Evolutionary conservation across 306 rosid species (phyloP), one percentile per base, ranked within the genome.

Genomic region (Begonia masoniana): DNA sequence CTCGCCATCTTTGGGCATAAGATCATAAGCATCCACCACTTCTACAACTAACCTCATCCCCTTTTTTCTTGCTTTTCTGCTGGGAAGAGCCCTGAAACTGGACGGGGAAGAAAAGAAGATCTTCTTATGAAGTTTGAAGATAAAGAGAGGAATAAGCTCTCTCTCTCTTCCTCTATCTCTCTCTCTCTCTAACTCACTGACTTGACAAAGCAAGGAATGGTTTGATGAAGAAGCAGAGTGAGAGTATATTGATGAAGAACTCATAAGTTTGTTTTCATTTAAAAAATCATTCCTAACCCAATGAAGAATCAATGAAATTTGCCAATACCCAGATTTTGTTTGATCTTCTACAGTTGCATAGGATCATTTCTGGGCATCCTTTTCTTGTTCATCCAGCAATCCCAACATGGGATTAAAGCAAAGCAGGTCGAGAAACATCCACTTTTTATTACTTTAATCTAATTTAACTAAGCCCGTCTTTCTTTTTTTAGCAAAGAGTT

Each of bases 11-110:
- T 67, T 82, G 57, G 82, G 88, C 76, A 68, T 80, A 65, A 80
- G 88, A 77, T 75, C 83, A 73, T 67, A 81, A 65, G 86, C 83
- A 74, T 76, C 70, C 60, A 76, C 73, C 47, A 83, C 76, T 61
- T 78, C 76, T 58, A 73, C 75, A 9, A 74, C 69, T 60, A 81
- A 71, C 70, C 77, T 88, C 96, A 81, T 81, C 17, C 53, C 71
- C 69, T 68, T 73, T 66, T 50, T 68, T 54, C 47, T 75, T 17
- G 35, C 35, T 1, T 26, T 2, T 26, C 35, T 26, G 35, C 3
- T 17, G 19, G 19, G 19, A 17, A 17, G 19, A 17, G 19, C 19
- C 19, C 19, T 17, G 45, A 78, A 68, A 78, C 78, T 74, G 79
- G n/a, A 63, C 72, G 73, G 51, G 49, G 79, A 88, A 82, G 78